These are phyloP conservation scores for Chrysanthemum makinoi DNA, from an alignment of 129 eudicot genomes.

Conservation along the genomic window DNA sequence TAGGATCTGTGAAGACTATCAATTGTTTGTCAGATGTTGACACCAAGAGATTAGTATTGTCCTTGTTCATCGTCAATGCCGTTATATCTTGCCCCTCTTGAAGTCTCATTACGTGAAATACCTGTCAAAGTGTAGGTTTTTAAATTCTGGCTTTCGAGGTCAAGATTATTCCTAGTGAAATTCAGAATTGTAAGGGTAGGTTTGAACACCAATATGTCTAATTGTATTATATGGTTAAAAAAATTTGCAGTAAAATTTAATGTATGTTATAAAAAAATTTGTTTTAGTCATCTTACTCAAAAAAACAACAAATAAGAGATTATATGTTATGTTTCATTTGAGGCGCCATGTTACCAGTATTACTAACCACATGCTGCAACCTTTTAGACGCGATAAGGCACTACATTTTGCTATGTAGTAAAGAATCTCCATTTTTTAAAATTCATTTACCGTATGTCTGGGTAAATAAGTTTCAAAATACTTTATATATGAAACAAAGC, in stretches of 20 bases:
- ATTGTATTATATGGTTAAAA: background rate
- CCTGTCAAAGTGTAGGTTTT: slow-evolving; percentile 43
- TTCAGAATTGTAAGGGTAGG: background rate
- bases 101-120: slow-evolving; percentile 54
- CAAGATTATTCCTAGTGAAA: background rate
- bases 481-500: too few relatives aligned
- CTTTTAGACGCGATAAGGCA: too few relatives aligned
- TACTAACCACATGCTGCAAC: too few relatives aligned
- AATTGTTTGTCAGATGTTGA: slow-evolving; percentile 76
- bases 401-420: too few relatives aligned
- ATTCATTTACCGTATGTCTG: too few relatives aligned
- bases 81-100: slow-evolving; percentile 69
- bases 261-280: background rate
- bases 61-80: slow-evolving; percentile 70
- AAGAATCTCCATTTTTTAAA: too few relatives aligned
- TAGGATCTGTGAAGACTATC: slow-evolving; percentile 85
- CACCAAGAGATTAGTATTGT: slow-evolving; percentile 81
- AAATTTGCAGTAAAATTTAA: background rate
- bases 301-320: background rate
- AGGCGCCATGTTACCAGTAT: too few relatives aligned
- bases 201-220: background rate
- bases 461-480: too few relatives aligned
- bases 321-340: too few relatives aligned
- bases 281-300: too few relatives aligned
- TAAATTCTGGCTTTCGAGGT: background rate